phyloP scores from a whole-genome alignment of 2,329 filamentous ascomycete species.

The Aspergillus sp. region DNA sequence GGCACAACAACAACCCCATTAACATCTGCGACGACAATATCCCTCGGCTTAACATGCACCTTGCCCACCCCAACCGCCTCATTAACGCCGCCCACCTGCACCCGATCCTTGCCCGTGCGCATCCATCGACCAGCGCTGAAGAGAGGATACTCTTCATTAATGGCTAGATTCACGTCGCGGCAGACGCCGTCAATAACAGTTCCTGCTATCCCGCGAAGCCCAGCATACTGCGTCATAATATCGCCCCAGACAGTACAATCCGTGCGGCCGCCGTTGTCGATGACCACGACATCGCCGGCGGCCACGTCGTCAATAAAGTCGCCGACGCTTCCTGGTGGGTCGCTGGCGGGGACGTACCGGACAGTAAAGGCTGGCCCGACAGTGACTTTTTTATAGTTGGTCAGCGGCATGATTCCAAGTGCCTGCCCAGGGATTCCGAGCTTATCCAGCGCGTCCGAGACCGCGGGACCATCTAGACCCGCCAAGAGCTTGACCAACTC shows the following conservation, averaged over 20 bases:
- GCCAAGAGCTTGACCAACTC: not conserved
- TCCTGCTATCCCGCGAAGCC: not conserved
- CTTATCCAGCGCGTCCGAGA: not conserved
- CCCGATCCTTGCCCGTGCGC: constrained; percentile 34
- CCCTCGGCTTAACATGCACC: constrained; percentile 27
- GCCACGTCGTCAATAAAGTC: constrained; percentile 36
- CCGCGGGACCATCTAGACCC: not conserved
- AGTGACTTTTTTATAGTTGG: constrained; percentile 18
- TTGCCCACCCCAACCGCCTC: constrained; percentile 30
- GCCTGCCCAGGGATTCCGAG: not conserved
- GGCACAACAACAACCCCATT: not conserved
- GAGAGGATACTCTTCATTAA: constrained; percentile 29
- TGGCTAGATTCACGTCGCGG: constrained; percentile 31
- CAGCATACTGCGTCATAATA: constrained; percentile 34
- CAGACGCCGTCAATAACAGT: constrained; percentile 36
- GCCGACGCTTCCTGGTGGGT: constrained; percentile 28
- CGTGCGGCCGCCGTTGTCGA: constrained; percentile 34
- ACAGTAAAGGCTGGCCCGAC: constrained; percentile 36
- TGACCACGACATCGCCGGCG: constrained; percentile 31
- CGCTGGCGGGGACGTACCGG: constrained; percentile 26
- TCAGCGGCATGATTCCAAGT: not conserved
- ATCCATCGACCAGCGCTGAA: constrained; percentile 36
- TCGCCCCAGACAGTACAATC: constrained; percentile 40
- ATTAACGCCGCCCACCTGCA: constrained; percentile 32
- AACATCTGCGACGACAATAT: constrained; percentile 29